Evolutionary conservation across 1,284 basidiomycete genomes (phyloP).

Genomic region (Ganoderma lingzhi): DNA sequence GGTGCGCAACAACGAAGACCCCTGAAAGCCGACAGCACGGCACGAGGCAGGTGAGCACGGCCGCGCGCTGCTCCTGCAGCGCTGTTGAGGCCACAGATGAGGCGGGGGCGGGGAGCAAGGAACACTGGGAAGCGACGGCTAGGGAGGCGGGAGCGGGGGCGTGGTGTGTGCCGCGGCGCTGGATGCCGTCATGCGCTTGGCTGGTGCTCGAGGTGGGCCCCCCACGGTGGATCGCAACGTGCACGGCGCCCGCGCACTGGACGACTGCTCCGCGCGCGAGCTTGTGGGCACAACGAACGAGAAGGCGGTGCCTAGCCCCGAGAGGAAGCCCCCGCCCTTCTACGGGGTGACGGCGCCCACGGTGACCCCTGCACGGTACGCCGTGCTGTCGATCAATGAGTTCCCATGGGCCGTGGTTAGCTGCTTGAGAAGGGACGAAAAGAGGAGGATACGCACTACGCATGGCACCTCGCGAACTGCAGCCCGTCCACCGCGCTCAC

Average conservation of each 20-base stretch:
- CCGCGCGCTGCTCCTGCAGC: constrained; percentile 74
- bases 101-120: constrained; percentile 40
- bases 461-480: constrained; percentile 73
- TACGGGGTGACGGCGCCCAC: constrained; percentile 67
- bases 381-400: constrained; percentile 64
- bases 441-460: constrained; percentile 68
- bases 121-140: constrained; percentile 45
- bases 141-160: constrained; percentile 23
- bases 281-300: constrained; percentile 68
- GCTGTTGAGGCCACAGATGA: constrained; percentile 37
- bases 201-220: constrained; percentile 55
- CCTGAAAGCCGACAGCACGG: too few relatives aligned
- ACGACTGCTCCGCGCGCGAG: constrained; percentile 73
- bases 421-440: constrained; percentile 65
- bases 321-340: constrained; percentile 58
- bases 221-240: constrained; percentile 53
- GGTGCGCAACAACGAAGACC: too few relatives aligned
- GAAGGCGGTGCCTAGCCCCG: constrained; percentile 75
- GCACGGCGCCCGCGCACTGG: constrained; percentile 73
- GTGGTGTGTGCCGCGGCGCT: constrained; percentile 36
- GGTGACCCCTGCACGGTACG: constrained; percentile 67
- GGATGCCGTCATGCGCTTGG: constrained; percentile 43
- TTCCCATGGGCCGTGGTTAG: too few relatives aligned
- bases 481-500: constrained; percentile 80
- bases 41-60: constrained; percentile 83